Evolutionary conservation across 164 flowering plant genomes (phyloP).

Genomic region (Saururus chinensis): DNA sequence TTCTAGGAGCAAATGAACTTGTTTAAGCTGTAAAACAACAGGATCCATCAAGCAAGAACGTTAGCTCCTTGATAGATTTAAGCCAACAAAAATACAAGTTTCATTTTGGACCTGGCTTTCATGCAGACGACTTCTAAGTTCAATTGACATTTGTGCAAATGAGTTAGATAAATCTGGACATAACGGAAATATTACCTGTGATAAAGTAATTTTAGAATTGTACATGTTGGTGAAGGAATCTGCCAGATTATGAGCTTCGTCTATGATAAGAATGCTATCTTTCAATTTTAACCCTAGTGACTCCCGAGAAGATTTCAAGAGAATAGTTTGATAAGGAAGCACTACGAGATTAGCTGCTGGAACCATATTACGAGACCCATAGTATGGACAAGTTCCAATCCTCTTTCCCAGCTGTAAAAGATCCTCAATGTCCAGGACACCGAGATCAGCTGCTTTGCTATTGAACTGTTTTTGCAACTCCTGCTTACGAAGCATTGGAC

Average conservation of each 20-base stretch:
- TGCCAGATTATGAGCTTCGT: slow-evolving; percentile 99
- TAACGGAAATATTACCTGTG: slow-evolving; percentile 41
- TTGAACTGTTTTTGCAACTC: slow-evolving; percentile 57
- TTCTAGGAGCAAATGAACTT: slow-evolving; percentile 41
- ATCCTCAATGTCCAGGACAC: slow-evolving; percentile 90
- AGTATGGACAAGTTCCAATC: slow-evolving; percentile 87
- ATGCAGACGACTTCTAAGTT: neutral
- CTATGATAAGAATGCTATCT: slow-evolving; percentile 73
- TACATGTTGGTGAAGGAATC: slow-evolving; percentile 90
- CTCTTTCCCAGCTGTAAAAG: slow-evolving; percentile 62
- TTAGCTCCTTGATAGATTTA: neutral
- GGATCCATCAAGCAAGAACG: neutral
- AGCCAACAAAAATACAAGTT: neutral
- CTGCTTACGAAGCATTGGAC: slow-evolving; percentile 77
- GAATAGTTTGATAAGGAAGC: slow-evolving; percentile 97
- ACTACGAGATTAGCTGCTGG: slow-evolving; percentile 74
- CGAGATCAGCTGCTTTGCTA: slow-evolving; percentile 40
- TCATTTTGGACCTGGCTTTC: neutral
- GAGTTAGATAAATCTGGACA: neutral
- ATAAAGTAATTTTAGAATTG: slow-evolving; percentile 58
- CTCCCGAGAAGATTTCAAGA: slow-evolving; percentile 84
- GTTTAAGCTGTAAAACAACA: slow-evolving; percentile 50
- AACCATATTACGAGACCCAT: slow-evolving; percentile 80
- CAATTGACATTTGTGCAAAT: neutral
- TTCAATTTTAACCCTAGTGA: slow-evolving; percentile 80